phyloP scores from a whole-genome alignment of 177 flowering plant species.

The Vitis hybrid region DNA sequence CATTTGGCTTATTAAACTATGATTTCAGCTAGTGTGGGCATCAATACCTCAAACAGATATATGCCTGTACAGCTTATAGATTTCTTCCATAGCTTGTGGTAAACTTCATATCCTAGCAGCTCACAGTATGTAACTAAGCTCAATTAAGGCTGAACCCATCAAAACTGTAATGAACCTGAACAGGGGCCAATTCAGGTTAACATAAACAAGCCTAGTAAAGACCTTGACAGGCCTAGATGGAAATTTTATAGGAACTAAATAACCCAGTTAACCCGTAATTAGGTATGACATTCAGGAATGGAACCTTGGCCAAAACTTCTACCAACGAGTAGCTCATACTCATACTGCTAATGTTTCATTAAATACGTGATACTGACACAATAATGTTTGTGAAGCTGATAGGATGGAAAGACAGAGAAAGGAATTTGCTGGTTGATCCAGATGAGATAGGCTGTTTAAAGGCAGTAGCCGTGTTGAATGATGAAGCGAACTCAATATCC shows the following conservation, averaged over 20 bases:
- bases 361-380: conserved; percentile 11
- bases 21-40: no score
- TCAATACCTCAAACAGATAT: no score
- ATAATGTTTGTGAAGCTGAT: conserved; percentile 56
- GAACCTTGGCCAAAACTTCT: background rate
- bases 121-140: no score
- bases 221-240: background rate
- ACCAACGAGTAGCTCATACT: background rate
- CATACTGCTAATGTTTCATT: background rate
- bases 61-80: no score
- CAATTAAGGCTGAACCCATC: no score
- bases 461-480: conserved; percentile 60
- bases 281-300: background rate
- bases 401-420: conserved; percentile 95
- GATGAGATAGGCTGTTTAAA: conserved; percentile 63
- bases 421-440: conserved; percentile 80
- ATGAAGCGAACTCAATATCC: conserved; percentile 71
- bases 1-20: no score
- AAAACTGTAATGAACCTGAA: no score
- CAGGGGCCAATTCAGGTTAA: no score
- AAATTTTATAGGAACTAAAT: background rate
- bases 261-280: background rate
- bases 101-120: no score
- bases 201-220: background rate
- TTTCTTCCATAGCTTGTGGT: no score